Conservation (phyloP, 345 rosid genomes). For the Eutrema japonicum region DNA sequence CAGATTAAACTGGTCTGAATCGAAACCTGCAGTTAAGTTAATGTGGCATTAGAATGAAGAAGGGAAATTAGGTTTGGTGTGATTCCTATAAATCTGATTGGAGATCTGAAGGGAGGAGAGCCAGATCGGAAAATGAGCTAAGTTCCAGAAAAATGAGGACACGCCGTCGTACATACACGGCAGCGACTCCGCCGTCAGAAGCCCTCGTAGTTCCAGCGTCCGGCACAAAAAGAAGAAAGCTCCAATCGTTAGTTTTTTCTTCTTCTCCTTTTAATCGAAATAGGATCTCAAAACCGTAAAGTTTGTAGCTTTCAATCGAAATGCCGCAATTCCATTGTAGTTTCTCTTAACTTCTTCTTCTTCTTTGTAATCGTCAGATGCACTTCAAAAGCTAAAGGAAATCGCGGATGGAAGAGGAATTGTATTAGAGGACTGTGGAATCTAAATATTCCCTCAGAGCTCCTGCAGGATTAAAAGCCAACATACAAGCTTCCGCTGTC, state of each 20-base stretch:
- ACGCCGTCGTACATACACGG: too few species aligned
- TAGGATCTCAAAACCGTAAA: neutral
- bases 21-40: too few species aligned
- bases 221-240: too few species aligned
- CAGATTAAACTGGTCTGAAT: too few species aligned
- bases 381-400: neutral
- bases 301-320: neutral
- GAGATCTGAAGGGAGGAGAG: too few species aligned
- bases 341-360: neutral
- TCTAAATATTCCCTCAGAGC: neutral
- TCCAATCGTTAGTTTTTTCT: neutral
- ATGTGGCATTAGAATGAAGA: too few species aligned
- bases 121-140: too few species aligned
- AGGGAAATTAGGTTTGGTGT: too few species aligned
- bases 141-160: too few species aligned
- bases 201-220: too few species aligned
- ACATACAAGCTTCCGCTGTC: constrained; percentile 7
- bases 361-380: neutral
- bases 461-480: neutral
- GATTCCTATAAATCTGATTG: too few species aligned
- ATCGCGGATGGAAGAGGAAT: neutral
- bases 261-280: neutral
- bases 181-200: too few species aligned
- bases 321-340: neutral
- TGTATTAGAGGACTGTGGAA: neutral